Conservation (phyloP, 805 yeast species). For the Candida multigemmis region DNA sequence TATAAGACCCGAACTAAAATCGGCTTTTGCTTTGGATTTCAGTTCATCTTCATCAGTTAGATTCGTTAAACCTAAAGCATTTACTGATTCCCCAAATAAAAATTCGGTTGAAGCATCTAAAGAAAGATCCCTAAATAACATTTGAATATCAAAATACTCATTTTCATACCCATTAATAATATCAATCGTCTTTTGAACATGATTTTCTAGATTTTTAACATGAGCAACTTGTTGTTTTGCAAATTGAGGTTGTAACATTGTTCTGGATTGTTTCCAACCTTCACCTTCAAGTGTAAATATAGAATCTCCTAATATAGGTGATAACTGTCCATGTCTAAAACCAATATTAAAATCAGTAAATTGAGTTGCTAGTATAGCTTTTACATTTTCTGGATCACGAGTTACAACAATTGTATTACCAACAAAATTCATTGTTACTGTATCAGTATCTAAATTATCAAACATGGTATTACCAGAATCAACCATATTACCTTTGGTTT, state of each 20-base stretch:
- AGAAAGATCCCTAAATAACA: slow-evolving; percentile 20
- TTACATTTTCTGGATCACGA: slow-evolving; percentile 23
- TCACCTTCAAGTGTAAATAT: slow-evolving; percentile 23
- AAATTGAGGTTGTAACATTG: slow-evolving; percentile 25
- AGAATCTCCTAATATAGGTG: slow-evolving; percentile 22
- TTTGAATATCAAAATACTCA: slow-evolving; percentile 16
- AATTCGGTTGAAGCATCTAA: slow-evolving; percentile 29
- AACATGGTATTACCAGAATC: too few relatives aligned
- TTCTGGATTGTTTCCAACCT: slow-evolving; percentile 26
- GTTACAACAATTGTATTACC: slow-evolving; percentile 13
- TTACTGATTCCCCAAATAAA: slow-evolving; percentile 24
- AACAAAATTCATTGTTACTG: slow-evolving; percentile 5
- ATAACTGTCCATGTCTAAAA: slow-evolving; percentile 13
- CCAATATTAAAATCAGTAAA: slow-evolving; percentile 23
- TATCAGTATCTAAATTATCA: too few relatives aligned
- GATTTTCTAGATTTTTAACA: slow-evolving; percentile 17
- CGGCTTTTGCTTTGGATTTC: too few relatives aligned
- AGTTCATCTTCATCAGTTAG: slow-evolving; percentile 18
- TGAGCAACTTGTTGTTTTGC: slow-evolving; percentile 24
- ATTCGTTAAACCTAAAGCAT: slow-evolving; percentile 16
- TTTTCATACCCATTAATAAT: slow-evolving; percentile 11
- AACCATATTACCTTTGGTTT: too few relatives aligned
- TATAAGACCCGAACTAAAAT: slow-evolving; percentile 27
- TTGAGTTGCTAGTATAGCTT: slow-evolving; percentile 23
- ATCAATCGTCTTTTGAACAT: slow-evolving; percentile 12